Evolutionary conservation across 2,329 filamentous ascomycete genomes (phyloP), one percentile per base, ranked within the genome.

Genomic region (Bipolaris bicolor): DNA sequence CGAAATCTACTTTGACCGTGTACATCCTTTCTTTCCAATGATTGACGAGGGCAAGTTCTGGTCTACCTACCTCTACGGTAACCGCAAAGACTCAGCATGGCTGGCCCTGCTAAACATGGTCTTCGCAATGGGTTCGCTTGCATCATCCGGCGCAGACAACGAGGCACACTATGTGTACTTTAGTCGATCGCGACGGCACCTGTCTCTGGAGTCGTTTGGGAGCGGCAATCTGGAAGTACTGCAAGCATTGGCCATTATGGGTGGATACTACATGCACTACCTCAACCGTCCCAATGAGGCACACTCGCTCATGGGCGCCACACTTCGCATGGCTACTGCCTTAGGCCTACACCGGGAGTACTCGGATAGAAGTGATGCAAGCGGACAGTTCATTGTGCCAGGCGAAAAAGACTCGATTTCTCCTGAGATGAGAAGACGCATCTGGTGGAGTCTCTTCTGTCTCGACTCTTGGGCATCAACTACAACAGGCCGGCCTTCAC

Each of bases 251-350:
- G 86, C 86, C 2, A 81, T 92, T 24, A 86, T 91, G 66, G 88
- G 88, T 39, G 90, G 90, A 26, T 90, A 87, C 77, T 92, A 92
- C 71, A 84, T 91, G 54, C 90, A 92, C 74, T 92, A 92, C 68
- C 86, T 90, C 66, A 91, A 91, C 76, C 83, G 88, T 18, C 89
- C 89, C 1, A 91, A 91, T 69, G 88, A 91, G 80, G 90, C 89
- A 15, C 90, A 90, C 70, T 86, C 88, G 22, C 81, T 92, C 9
- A 84, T 90, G 68, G 89, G 89, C 16, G 88, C 88, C 2, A 86
- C 88, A 3, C 81, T 91, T 53, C 82, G 89, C 52, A 90, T 92
- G 84, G 89, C 89, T n/a, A 89, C 86, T 58, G 87, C 88, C 1
- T 80, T 92, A 26, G 89, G 89, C 1, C 77, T 92, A 15, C 89